Percentiles rank a stretch among this genome's conserved stretches.
These are phyloP conservation scores for Pichia pseudocactophila DNA, from an alignment of 805 yeast species.

Conservation along the genomic window DNA sequence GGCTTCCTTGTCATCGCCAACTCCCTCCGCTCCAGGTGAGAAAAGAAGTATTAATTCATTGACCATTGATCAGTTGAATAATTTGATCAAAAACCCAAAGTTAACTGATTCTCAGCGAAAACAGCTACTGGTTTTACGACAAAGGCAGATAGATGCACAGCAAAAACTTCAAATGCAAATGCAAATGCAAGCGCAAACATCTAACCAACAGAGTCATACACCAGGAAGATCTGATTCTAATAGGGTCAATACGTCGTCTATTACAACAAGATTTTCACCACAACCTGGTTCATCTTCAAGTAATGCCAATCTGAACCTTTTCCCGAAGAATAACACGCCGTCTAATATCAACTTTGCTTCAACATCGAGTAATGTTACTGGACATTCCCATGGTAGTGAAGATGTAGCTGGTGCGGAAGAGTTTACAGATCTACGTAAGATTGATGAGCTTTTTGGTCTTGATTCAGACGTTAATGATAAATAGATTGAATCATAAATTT, in stretches of 20 bases:
- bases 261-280: conserved; percentile 24
- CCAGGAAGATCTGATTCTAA: conserved; percentile 18
- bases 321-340: background rate
- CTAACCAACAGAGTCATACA: conserved; percentile 18
- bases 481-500: background rate
- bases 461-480: background rate
- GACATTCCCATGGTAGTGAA: background rate
- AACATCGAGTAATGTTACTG: background rate
- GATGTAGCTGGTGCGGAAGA: background rate
- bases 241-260: conserved; percentile 12
- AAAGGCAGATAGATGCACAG: background rate
- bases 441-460: conserved; percentile 10
- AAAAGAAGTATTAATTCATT: conserved; percentile 9
- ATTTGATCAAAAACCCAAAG: conserved; percentile 25
- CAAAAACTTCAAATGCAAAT: background rate
- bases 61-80: conserved; percentile 21
- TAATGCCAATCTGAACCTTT: background rate
- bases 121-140: background rate
- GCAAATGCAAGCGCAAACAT: conserved; percentile 1
- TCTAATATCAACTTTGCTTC: background rate
- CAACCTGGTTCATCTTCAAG: conserved; percentile 16
- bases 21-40: background rate
- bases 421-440: conserved; percentile 7
- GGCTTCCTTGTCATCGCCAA: conserved; percentile 3
- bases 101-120: conserved; percentile 7